Conservation (phyloP, 352 stramenopile genomes). For the Aphanomyces cochlioides region DNA sequence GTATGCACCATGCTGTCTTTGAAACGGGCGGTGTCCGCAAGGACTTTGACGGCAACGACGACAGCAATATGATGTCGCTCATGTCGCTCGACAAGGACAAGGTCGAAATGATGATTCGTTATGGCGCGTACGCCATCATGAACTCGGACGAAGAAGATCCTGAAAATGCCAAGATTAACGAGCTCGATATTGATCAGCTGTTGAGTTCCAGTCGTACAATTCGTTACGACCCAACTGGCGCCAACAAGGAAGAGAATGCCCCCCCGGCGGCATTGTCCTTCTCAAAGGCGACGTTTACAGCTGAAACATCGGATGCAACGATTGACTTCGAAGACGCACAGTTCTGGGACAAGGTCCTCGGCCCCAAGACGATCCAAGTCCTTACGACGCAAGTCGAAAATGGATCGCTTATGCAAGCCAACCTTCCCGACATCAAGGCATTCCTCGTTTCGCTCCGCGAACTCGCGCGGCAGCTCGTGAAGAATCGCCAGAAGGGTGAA, state of each 20-base stretch:
- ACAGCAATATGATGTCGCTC: conserved; percentile 88
- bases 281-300: conserved; percentile 84
- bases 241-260: conserved; percentile 45
- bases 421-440: conserved; percentile 73
- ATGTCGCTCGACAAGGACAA: conserved; percentile 96
- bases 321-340: conserved; percentile 90
- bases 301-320: conserved; percentile 79
- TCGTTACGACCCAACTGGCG: conserved; percentile 75
- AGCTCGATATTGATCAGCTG: conserved; percentile 86
- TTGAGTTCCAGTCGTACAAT: conserved; percentile 83
- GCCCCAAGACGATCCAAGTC: conserved; percentile 77
- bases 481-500: conserved; percentile 79
- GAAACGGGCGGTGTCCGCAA: conserved; percentile 90
- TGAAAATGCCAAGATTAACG: conserved; percentile 85
- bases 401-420: conserved; percentile 63
- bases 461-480: conserved; percentile 71
- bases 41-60: conserved; percentile 93
- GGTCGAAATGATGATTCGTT: conserved; percentile 97
- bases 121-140: conserved; percentile 96
- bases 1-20: conserved; percentile 98
- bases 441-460: conserved; percentile 79
- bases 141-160: conserved; percentile 93
- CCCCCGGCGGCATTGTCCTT: conserved; percentile 64
- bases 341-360: conserved; percentile 89
- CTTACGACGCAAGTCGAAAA: conserved; percentile 88